Conservation (phyloP, 768 basidiomycete genomes). For the Leccinum ochraceum region DNA sequence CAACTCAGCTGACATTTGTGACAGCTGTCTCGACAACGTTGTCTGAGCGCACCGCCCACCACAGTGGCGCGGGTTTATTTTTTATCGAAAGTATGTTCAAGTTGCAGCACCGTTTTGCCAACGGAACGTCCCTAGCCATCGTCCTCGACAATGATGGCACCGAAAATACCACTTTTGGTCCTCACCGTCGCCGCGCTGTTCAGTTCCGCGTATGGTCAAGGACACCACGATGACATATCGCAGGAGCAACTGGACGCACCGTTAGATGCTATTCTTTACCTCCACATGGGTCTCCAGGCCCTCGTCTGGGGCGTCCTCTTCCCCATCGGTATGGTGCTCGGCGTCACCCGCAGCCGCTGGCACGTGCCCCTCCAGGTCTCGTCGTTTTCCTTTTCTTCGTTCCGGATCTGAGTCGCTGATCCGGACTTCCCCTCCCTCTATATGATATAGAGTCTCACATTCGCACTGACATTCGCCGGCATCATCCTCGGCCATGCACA, state of each 20-base stretch:
- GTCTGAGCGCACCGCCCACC: too few species aligned
- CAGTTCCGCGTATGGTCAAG: conserved; percentile 43
- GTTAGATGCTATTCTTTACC: conserved; percentile 76
- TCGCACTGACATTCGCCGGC: conserved; percentile 69
- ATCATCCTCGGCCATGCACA: conserved; percentile 86
- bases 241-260: conserved; percentile 67
- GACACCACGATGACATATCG: conserved; percentile 57
- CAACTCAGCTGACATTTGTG: too few species aligned
- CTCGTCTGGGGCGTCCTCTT: conserved; percentile 86
- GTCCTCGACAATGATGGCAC: conserved; percentile 4
- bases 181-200: conserved; percentile 11
- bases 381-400: neutral
- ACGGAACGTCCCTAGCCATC: neutral
- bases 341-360: conserved; percentile 75
- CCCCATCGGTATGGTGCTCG: conserved; percentile 80
- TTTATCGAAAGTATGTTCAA: too few species aligned
- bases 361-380: conserved; percentile 83
- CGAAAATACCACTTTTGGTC: conserved; percentile 1
- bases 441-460: conserved; percentile 54
- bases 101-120: neutral
- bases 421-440: neutral
- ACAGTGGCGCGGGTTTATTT: too few species aligned
- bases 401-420: neutral
- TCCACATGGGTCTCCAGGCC: conserved; percentile 80
- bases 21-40: too few species aligned